A percentile compares a stretch with the other conserved stretches of the same genome.
These are phyloP conservation scores for Mortierella sp. DNA, from an alignment of 371 early-diverging fungal species.

Conservation along the genomic window DNA sequence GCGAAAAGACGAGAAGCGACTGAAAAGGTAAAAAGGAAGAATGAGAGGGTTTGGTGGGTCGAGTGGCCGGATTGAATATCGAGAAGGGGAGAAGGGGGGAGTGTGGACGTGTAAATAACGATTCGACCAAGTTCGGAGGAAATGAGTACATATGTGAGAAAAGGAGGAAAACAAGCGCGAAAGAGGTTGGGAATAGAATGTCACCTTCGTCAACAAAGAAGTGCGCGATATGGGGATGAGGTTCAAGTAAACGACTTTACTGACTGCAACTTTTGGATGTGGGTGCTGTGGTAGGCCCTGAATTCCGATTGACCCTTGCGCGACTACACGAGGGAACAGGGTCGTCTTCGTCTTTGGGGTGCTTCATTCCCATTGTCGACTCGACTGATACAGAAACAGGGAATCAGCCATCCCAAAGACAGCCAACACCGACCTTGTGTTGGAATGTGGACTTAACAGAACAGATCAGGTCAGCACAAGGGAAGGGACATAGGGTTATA, in stretches of 20 bases:
- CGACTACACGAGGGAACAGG: not conserved
- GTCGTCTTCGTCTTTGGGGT: not conserved
- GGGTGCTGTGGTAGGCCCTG: not conserved
- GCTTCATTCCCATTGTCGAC: not conserved
- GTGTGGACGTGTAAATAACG: not conserved
- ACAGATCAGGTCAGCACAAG: too few species aligned
- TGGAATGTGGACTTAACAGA: slow-evolving; percentile 24
- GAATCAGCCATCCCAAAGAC: slow-evolving; percentile 11
- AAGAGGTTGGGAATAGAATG: not conserved
- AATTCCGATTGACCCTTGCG: slow-evolving; percentile 19
- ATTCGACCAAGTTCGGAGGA: not conserved
- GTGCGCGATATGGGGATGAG: not conserved
- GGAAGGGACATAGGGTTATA: not conserved
- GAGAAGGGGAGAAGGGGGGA: not conserved
- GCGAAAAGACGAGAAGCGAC: not conserved
- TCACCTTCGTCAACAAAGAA: not conserved
- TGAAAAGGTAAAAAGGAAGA: not conserved
- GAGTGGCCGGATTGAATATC: too few species aligned
- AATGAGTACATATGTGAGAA: not conserved
- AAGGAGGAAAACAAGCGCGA: not conserved
- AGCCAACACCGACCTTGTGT: slow-evolving; percentile 10
- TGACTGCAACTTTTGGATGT: not conserved
- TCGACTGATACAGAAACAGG: too few species aligned
- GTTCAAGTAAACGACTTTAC: too few species aligned
- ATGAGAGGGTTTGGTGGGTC: too few species aligned